Base-by-base conservation (phyloP, 148 eudicot genomes). In the Oxyria digyna region DNA sequence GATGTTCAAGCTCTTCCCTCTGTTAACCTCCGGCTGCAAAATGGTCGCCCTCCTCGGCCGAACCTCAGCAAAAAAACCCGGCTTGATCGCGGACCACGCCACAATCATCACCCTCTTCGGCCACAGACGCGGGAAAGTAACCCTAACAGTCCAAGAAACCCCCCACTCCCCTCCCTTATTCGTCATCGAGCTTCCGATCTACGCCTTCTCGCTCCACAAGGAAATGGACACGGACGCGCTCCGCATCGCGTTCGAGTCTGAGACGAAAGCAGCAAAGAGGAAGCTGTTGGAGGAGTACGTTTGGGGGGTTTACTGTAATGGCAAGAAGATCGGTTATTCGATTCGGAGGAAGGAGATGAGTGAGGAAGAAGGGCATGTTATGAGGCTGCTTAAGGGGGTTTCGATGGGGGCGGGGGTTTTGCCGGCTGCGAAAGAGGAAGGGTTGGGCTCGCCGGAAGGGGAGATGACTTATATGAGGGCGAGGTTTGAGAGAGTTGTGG, bases 361-460 rank as follows among this genome's bases (percentile, higher is more conserved):
- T 24, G 96, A 92, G 6, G 97, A 92, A 41, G 97, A 91, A 66
- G 13, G 70, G 5, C 87, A 87, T 65, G 94, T 92, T 20, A 87
- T 89, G 84, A 80, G 80, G 59, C 75, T 82, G 69, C 72, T 92
- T 0, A 75, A 80, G 21, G 97, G 96, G 0, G 97, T 92, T 4
- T 92, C 97, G 1, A 89, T 92, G 97, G 97, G 97, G 0, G 96
- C 97, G 0, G 97, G 97, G 0, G 91, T 89, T 17, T 63, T 92
- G 13, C 96, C 97, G 0, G 20, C 79, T 73, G 23, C 15, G 46
- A 5, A 74, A 42, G 4, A 69, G 77, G 62, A 69, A 78, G 67
- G 66, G 6, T 35, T 23, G 32, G 69, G 62, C 26, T 68, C 67
- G 0, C 73, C 31, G 1, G 86, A 86, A 11, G 94, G 96, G 0